Conservation (phyloP, 305 asterid genomes). For the Ajuga reptans region DNA sequence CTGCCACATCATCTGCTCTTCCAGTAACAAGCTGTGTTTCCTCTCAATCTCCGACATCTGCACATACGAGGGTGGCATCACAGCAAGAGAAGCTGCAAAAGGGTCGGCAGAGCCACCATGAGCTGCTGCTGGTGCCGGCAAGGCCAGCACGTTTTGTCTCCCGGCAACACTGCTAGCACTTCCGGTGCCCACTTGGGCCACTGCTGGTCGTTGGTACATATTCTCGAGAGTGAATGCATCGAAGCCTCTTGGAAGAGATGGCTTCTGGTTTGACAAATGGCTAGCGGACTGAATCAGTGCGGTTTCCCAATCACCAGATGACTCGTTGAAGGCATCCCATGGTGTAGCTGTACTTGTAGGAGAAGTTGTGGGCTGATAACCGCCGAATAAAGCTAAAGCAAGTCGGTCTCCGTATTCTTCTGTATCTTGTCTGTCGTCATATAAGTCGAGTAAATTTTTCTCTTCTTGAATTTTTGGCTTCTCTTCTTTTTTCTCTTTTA, state of each 20-base stretch:
- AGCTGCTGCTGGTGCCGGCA: constrained; percentile 49
- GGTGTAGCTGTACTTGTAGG: constrained; percentile 32
- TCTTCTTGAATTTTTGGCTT: constrained; percentile 27
- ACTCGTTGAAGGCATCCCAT: constrained; percentile 67
- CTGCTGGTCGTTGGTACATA: constrained; percentile 56
- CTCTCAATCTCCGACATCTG: constrained; percentile 71
- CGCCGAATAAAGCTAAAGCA: constrained; percentile 61
- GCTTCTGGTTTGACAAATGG: constrained; percentile 49
- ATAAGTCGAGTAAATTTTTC: constrained; percentile 61
- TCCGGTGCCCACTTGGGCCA: constrained; percentile 42
- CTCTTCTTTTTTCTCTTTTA: constrained; percentile 16
- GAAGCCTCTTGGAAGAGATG: constrained; percentile 53
- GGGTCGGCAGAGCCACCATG: constrained; percentile 38
- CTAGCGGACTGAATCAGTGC: constrained; percentile 61
- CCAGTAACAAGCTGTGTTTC: constrained; percentile 45
- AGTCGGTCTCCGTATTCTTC: constrained; percentile 42
- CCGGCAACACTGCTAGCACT: constrained; percentile 66
- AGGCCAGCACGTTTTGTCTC: constrained; percentile 46
- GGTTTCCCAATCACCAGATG: constrained; percentile 67
- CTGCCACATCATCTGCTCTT: constrained; percentile 71
- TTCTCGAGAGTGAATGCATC: constrained; percentile 45
- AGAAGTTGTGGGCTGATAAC: constrained; percentile 25
- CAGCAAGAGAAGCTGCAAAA: constrained; percentile 52
- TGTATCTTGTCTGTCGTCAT: constrained; percentile 36
- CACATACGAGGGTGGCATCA: constrained; percentile 64